These are phyloP conservation scores for Neurospora sp. DNA, from an alignment of 495 filamentous ascomycete genomes.

Conservation along the genomic window DNA sequence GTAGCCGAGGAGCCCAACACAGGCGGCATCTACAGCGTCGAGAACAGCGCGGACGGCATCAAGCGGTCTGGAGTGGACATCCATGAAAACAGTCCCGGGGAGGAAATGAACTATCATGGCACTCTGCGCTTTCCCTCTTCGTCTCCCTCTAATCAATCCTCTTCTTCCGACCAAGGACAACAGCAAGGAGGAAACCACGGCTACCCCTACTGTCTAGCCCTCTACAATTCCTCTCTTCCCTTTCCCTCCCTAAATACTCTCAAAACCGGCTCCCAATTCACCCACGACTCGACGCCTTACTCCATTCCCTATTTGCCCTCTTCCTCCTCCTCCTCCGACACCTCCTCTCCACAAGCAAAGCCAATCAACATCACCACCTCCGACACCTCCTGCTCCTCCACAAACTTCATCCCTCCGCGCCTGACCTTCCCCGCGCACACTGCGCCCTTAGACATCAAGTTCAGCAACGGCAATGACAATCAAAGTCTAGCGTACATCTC, in stretches of 20 bases:
- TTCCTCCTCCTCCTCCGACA: neutral
- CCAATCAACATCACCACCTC: slow-evolving; percentile 18
- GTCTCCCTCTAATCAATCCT: slow-evolving; percentile 23
- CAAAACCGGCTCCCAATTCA: slow-evolving; percentile 29
- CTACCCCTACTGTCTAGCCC: slow-evolving; percentile 59
- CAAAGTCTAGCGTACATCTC: slow-evolving; percentile 23
- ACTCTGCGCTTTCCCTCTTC: slow-evolving; percentile 23
- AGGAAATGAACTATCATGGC: slow-evolving; percentile 66
- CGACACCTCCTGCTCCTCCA: slow-evolving; percentile 34
- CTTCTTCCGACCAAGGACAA: slow-evolving; percentile 1
- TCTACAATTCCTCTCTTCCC: slow-evolving; percentile 41
- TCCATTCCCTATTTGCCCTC: neutral
- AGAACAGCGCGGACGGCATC: slow-evolving; percentile 63
- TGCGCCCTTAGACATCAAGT: slow-evolving; percentile 53
- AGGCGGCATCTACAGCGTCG: slow-evolving; percentile 55
- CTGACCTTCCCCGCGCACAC: slow-evolving; percentile 49
- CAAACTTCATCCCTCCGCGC: slow-evolving; percentile 31
- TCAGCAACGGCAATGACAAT: slow-evolving; percentile 18
- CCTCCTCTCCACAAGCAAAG: neutral
- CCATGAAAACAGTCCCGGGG: slow-evolving; percentile 61
- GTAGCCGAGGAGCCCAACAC: slow-evolving; percentile 44
- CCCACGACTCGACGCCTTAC: slow-evolving; percentile 5
- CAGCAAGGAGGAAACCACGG: slow-evolving; percentile 42
- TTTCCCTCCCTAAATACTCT: slow-evolving; percentile 16
- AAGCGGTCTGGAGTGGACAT: slow-evolving; percentile 43